Base-by-base conservation (phyloP, 2,329 filamentous ascomycete species). In the Ceratocystiopsis brevicomis region DNA sequence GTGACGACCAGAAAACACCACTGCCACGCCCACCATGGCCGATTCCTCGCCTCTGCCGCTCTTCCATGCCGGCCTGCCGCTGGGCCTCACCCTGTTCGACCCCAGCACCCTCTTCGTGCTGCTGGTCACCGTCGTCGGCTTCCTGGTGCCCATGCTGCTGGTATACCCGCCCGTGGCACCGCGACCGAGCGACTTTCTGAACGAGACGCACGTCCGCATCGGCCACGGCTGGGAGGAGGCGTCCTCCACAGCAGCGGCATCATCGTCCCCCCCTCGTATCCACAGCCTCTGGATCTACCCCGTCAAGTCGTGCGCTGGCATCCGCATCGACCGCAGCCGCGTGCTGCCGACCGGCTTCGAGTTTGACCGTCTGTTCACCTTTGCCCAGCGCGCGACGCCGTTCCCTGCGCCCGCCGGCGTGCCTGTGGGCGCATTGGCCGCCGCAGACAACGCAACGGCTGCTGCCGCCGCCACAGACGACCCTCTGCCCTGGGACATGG, bases 341-440 rank as follows among this genome's bases (percentile, higher is more conserved):
- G 68, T 90, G 15, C 60, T 83, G 39, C 63, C 73, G 6, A 73
- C 73, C 3, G 85, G 86, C 2, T 66, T 93, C 45, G 71, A 79
- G 56, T 81, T 80, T 58, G 86, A 95, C 59, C 74, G 85, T 6
- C 72, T 88, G 51, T 93, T 86, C 63, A 79, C 76, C 40, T 83
- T 95, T 56, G 85, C 81, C 2, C 79, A 87, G 57, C 64, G 71
- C 47, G 64, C 63, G 56, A 66, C 63, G 52, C 61, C 63, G 35
- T 68, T 67, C 47, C 63, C 66, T 3, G 59, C 62, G 16, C 46
- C 55, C 15, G 51, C 58, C n/a, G 55, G 61, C 41, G 39, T 48
- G 16, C 36, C 44, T 5, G 25, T 45, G 13, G 40, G 39, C 10
- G 33, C 15, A 2, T 9, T 30, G 19, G 19, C 19, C 4, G 50